Percentiles rank a stretch among this genome's conserved stretches.
These are phyloP conservation scores for Miscanthus lutarioriparius DNA, from an alignment of 176 grass and related monocot species.

Conservation along the genomic window DNA sequence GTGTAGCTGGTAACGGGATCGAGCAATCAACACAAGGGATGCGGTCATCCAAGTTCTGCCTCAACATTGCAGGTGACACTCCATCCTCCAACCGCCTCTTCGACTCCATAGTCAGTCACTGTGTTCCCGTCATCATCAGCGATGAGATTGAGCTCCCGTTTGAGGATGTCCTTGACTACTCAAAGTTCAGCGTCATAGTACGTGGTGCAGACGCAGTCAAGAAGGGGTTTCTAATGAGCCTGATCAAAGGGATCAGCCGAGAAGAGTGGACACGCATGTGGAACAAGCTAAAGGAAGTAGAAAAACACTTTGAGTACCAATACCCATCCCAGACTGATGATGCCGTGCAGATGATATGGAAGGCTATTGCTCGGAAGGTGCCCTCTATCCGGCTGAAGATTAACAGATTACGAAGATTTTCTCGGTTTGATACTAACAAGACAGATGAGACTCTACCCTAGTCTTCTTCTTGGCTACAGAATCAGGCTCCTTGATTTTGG, in stretches of 20 bases:
- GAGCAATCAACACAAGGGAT: conserved; percentile 51
- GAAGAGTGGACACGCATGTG: conserved; percentile 67
- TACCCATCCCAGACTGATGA: conserved; percentile 59
- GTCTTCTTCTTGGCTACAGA: conserved; percentile 49
- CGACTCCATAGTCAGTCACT: conserved; percentile 67
- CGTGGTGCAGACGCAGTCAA: conserved; percentile 50
- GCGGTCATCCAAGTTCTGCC: conserved; percentile 62
- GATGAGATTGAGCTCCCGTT: conserved; percentile 72
- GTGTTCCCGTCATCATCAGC: conserved; percentile 61
- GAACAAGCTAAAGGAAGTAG: conserved; percentile 63
- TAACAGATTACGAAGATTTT: conserved; percentile 53
- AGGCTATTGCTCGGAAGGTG: conserved; percentile 62
- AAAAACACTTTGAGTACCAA: conserved; percentile 58
- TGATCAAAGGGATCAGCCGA: conserved; percentile 53
- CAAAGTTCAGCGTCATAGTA: conserved; percentile 59
- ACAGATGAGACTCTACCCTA: conserved; percentile 15
- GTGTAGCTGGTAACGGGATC: conserved; percentile 54
- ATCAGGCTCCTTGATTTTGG: conserved; percentile 32
- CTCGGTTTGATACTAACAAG: conserved; percentile 42
- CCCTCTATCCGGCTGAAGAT: conserved; percentile 60
- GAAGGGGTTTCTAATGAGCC: conserved; percentile 58
- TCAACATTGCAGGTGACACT: conserved; percentile 70
- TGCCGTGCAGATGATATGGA: conserved; percentile 80
- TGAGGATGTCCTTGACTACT: conserved; percentile 64
- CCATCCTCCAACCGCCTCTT: conserved; percentile 72